A percentile compares a stretch with the other conserved stretches of the same genome.
phyloP scores from a whole-genome alignment of 163 green algal genomes.

The Chloromonas sp. region DNA sequence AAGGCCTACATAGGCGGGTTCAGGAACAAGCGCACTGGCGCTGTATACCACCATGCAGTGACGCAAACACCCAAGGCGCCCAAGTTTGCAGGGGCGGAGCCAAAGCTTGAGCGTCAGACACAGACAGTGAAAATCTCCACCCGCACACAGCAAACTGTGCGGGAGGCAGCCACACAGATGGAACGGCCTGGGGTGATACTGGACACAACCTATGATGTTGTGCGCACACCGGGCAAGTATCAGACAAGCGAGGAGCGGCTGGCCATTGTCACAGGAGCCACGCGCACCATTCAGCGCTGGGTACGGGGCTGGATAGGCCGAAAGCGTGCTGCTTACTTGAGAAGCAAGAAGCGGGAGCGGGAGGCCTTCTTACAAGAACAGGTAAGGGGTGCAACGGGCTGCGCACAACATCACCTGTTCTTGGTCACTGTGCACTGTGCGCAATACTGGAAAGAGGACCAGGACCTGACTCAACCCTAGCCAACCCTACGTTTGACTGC shows the following conservation, averaged over 20 bases:
- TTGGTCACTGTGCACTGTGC: no score
- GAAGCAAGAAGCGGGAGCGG: conserved; percentile 43
- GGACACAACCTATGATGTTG: conserved; percentile 47
- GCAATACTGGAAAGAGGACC: no score
- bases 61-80: conserved; percentile 55
- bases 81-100: conserved; percentile 28
- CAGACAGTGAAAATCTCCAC: conserved; percentile 57
- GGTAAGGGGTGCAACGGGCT: not conserved
- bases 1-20: conserved; percentile 71
- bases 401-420: no score
- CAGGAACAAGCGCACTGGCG: conserved; percentile 51
- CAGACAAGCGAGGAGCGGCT: conserved; percentile 49
- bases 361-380: conserved; percentile 43
- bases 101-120: conserved; percentile 48
- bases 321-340: conserved; percentile 35
- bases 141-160: conserved; percentile 42
- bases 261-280: conserved; percentile 30
- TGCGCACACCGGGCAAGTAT: conserved; percentile 41
- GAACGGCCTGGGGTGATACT: conserved; percentile 53
- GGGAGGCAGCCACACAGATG: conserved; percentile 71
- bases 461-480: no score
- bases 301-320: conserved; percentile 54
- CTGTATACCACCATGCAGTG: conserved; percentile 64
- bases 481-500: no score
- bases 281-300: conserved; percentile 63